phyloP scores from a whole-genome alignment of 1,139 yeast genomes.

The Diutina siamensis region DNA sequence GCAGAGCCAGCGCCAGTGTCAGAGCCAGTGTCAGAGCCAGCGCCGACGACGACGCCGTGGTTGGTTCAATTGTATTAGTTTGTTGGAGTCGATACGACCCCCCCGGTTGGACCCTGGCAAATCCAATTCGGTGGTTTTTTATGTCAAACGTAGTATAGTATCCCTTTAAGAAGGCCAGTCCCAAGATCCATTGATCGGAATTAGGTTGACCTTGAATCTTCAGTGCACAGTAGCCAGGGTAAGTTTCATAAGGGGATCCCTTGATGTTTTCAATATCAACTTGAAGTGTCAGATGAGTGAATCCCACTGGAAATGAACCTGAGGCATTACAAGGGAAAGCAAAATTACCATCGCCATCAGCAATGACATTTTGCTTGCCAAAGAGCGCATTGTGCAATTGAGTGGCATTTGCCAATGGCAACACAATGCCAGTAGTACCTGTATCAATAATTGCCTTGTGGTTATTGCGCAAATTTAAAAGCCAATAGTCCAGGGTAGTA shows the following conservation, averaged over 20 bases:
- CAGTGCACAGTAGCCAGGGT: constrained; percentile 48
- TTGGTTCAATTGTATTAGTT: background rate
- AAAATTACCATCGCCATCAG: constrained; percentile 39
- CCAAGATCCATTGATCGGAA: constrained; percentile 33
- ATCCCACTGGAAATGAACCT: constrained; percentile 20
- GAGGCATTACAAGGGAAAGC: constrained; percentile 48
- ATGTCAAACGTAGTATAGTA: constrained; percentile 52
- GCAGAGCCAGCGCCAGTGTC: background rate
- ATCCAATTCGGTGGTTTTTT: constrained; percentile 37
- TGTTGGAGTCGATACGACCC: constrained; percentile 6
- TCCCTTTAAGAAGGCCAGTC: constrained; percentile 47
- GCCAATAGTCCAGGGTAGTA: background rate
- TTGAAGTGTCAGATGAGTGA: constrained; percentile 34
- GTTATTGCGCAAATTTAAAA: background rate
- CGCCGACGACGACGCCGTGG: background rate
- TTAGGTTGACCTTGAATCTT: constrained; percentile 43
- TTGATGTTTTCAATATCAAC: constrained; percentile 34
- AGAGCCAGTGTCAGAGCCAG: background rate
- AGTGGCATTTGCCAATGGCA: constrained; percentile 47
- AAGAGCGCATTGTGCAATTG: constrained; percentile 30
- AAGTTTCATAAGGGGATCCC: constrained; percentile 32
- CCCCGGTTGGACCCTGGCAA: constrained; percentile 13
- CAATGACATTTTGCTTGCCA: constrained; percentile 38
- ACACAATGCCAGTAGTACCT: constrained; percentile 53
- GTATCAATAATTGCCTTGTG: constrained; percentile 49